Conservation (phyloP, 176 grass and related monocot species). For the Zea luxurians region DNA sequence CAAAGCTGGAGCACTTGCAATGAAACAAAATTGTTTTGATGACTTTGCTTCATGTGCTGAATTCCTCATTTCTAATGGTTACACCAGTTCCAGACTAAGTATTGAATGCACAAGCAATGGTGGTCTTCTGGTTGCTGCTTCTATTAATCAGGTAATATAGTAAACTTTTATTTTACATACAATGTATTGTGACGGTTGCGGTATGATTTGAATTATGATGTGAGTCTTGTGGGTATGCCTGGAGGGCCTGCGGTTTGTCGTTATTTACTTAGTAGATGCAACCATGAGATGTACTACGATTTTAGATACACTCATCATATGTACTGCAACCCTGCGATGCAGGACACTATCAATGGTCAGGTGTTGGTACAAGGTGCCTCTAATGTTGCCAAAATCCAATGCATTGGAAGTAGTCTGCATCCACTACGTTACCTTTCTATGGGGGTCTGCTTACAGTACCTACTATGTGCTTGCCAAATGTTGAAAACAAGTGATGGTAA, state of each 20-base stretch:
- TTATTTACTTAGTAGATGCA: neutral
- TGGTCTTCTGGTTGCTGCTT: conserved; percentile 93
- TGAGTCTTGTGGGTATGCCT: neutral
- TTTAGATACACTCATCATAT: no score
- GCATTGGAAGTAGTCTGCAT: no score
- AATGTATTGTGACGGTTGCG: neutral
- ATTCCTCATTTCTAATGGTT: conserved; percentile 67
- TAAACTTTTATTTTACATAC: conserved; percentile 21
- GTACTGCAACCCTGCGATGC: no score
- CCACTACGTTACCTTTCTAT: no score
- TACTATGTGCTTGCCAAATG: no score
- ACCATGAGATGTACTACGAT: no score
- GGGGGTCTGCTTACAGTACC: no score
- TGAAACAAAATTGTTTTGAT: conserved; percentile 97
- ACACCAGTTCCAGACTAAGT: conserved; percentile 73
- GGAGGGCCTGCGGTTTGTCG: neutral
- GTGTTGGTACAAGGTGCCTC: no score
- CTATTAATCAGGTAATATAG: conserved; percentile 78
- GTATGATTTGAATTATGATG: neutral
- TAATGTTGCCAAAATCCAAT: no score
- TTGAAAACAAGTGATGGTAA: no score
- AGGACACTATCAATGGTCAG: no score
- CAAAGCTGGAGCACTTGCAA: conserved; percentile 81
- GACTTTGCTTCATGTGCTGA: conserved; percentile 83
- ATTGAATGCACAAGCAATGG: conserved; percentile 97